Conservation (phyloP, 352 stramenopile species). For the Globisporangium paroecandrum region DNA sequence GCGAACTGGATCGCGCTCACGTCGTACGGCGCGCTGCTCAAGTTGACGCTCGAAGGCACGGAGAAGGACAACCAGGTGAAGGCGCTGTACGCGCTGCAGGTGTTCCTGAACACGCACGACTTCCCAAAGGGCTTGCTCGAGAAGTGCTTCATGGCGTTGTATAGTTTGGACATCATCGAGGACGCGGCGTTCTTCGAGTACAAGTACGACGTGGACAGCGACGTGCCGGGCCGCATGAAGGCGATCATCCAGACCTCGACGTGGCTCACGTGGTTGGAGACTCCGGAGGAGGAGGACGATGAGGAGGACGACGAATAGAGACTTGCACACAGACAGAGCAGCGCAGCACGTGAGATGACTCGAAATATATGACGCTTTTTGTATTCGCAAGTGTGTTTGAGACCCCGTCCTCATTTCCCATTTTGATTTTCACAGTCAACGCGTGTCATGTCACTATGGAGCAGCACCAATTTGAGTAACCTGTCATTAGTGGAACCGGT, state of each 20-base stretch:
- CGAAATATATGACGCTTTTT: background rate
- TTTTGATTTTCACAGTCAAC: no score
- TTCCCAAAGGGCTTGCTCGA: constrained; percentile 79
- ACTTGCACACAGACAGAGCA: constrained; percentile 14
- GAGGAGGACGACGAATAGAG: constrained; percentile 77
- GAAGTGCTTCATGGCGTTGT: constrained; percentile 85
- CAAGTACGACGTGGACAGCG: constrained; percentile 82
- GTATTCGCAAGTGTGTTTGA: background rate
- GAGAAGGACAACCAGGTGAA: constrained; percentile 66
- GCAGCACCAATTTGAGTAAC: no score
- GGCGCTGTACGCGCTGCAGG: constrained; percentile 70
- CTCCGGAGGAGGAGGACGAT: constrained; percentile 63
- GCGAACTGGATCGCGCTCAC: constrained; percentile 76
- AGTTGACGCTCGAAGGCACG: constrained; percentile 43
- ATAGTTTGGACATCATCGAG: constrained; percentile 79
- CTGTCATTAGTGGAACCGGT: background rate
- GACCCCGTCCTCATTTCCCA: background rate
- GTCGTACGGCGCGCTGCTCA: constrained; percentile 62
- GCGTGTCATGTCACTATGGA: no score
- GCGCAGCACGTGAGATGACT: background rate
- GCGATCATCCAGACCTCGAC: constrained; percentile 77
- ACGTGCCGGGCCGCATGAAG: constrained; percentile 74
- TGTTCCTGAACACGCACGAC: constrained; percentile 70
- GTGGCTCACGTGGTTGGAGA: constrained; percentile 84
- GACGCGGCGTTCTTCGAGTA: constrained; percentile 82